Evolutionary conservation across 2,329 filamentous ascomycete genomes (phyloP), one percentile per base, ranked within the genome.

Genomic region (Tolypocladium tropicale): DNA sequence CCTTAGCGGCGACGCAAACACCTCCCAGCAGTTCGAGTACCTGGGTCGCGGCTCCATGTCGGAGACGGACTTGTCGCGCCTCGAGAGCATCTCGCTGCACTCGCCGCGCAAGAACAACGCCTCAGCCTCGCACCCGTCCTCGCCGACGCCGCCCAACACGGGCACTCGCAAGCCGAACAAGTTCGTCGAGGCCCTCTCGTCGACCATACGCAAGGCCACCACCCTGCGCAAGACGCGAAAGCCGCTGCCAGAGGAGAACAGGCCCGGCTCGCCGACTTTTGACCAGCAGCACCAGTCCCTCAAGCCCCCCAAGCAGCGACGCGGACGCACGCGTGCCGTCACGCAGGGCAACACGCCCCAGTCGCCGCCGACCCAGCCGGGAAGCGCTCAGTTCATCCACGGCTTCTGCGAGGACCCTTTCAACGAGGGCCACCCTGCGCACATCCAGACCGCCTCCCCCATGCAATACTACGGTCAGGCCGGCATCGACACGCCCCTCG

Each of bases 71-170:
- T 67, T 78, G n/a, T 69, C 76, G 10, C 68, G 71, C 33, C 68
- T 78, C 3, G 74, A 77, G 60, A 72, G 72, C n/a, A 77, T 78
- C 59, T 74, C 74, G n/a, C 61, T 78, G 30, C 70, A 71, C 56
- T 73, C 70, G 10, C 70, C 71, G 25, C 67, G 69, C 55, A 64
- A 65, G 50, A 60, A 52, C 21, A 43, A 41, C 43, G 59, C 59
- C 53, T 62, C 65, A 51, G 59, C 61, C 57, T 70, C 67, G 30
- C 63, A 68, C 48, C 69, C 67, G 25, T 61, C 67, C 11, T 68
- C 68, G 50, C 68, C 68, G 32, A 67, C 66, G 28, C 68, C 67
- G n/a, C 66, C 67, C 12, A 68, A 57, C 23, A 67, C 64, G 28
- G 60, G 58, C 34, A 60, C 55, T 32, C 67, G 68, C 54, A 72